phyloP scores from a whole-genome alignment of 2,329 filamentous ascomycete species.

The Juglanconis juglandina region DNA sequence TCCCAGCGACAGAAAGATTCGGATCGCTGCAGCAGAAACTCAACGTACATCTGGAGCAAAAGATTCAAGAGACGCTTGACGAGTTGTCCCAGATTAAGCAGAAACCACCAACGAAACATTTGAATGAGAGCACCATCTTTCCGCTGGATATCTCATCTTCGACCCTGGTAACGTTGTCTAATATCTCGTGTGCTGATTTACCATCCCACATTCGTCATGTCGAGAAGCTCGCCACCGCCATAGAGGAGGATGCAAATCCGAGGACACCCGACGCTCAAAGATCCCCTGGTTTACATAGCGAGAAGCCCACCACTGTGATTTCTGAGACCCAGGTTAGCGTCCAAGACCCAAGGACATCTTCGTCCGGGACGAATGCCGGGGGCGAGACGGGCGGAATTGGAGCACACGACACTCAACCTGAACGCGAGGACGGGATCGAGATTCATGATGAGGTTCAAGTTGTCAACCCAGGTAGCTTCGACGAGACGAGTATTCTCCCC shows the following conservation, averaged over 20 bases:
- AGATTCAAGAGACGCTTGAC: neutral
- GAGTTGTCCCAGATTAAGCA: neutral
- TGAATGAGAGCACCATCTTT: constrained; percentile 9
- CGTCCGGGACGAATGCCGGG: neutral
- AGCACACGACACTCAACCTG: neutral
- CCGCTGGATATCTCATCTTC: constrained; percentile 3
- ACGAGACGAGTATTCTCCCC: neutral
- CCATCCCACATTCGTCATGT: neutral
- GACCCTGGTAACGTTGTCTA: neutral
- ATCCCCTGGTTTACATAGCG: too few relatives aligned
- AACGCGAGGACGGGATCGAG: too few relatives aligned
- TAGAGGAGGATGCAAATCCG: too few relatives aligned
- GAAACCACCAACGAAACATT: neutral
- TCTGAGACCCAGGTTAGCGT: neutral
- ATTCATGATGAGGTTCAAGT: neutral
- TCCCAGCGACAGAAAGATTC: constrained; percentile 27
- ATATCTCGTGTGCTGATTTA: neutral
- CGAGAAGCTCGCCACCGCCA: neutral
- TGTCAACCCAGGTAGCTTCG: neutral
- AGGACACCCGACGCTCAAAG: too few relatives aligned
- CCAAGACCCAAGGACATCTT: neutral
- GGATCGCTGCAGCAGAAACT: neutral
- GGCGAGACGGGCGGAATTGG: neutral
- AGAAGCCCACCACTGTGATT: neutral
- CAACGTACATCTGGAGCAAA: neutral